Evolutionary conservation across 345 rosid species (phyloP), one percentile per base, ranked within the genome.

Genomic region (Salix caprea): DNA sequence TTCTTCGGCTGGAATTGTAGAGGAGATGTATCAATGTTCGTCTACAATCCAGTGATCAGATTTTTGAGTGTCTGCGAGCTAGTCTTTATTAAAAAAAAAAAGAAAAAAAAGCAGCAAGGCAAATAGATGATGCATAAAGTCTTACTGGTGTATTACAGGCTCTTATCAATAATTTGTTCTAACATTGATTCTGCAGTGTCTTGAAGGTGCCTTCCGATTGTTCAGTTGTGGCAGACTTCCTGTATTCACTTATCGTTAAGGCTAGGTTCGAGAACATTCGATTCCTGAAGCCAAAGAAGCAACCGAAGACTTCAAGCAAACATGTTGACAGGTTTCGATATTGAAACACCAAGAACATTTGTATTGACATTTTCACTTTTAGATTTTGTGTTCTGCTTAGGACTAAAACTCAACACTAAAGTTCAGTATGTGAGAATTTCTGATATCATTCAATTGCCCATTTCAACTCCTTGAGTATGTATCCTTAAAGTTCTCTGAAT

Each of bases 311-410:
- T 82, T 93, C 94, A 64, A 77, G 87, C 32, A 71, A 87, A 78
- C 88, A 90, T 76, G 96, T 89, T 28, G 99, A 95, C 78, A 90
- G 92, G 92, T 87, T 85, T 74, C 88, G 80, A 91, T 0, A 4
- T 56, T 66, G 3, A 54, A 61, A 60, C 65, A 56, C 37, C 40
- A 7, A 37, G n/a, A 24, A 2, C 21, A 60, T 26, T 42, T 12
- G 30, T 19, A 13, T 60, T 0, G 7, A 75, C 54, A 60, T 40
- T 2, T 24, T 7, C 24, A 24, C 48, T 36, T 10, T 5, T 21
- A 15, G 7, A 62, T 24, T 28, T 62, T 26, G 34, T 62, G 60
- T 26, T 11, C 32, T 32, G 50, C 26, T 42, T 44, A 12, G 13
- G 69, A 13, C 8, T 60, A 1, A 60, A 24, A 7, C 13, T 5